Conservation (phyloP, 192 early-diverging fungal species). For the Pilobolus umbonatus region DNA sequence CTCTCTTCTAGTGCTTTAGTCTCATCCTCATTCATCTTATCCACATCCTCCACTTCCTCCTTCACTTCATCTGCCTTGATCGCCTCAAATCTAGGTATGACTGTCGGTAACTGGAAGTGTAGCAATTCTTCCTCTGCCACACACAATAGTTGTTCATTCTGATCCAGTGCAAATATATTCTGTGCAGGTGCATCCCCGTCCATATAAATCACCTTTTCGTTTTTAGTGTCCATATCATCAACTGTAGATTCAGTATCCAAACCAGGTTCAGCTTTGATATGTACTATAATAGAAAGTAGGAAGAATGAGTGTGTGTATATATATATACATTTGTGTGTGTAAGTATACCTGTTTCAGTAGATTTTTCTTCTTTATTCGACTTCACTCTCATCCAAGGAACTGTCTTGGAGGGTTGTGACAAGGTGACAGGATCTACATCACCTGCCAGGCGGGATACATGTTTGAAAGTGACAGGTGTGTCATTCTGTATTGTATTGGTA, state of each 20-base stretch:
- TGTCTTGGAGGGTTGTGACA: not conserved
- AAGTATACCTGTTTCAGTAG: not conserved
- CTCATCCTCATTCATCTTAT: constrained; percentile 15
- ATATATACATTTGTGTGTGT: not conserved
- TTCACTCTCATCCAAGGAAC: constrained; percentile 19
- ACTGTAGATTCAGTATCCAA: not conserved
- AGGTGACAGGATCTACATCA: constrained; percentile 21
- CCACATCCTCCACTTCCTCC: constrained; percentile 22
- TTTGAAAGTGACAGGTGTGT: constrained; percentile 16
- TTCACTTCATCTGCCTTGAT: constrained; percentile 6
- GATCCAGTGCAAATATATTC: constrained; percentile 20
- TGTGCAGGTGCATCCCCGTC: constrained; percentile 22
- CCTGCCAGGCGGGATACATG: constrained; percentile 16
- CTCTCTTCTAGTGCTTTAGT: constrained; percentile 10
- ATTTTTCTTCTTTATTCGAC: not conserved
- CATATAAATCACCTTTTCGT: not conserved
- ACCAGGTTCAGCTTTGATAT: not conserved
- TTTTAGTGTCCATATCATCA: constrained; percentile 2
- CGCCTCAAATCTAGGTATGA: constrained; percentile 51
- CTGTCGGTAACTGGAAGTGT: constrained; percentile 59
- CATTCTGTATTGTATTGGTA: not conserved
- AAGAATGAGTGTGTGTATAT: no score
- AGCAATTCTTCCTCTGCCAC: constrained; percentile 43
- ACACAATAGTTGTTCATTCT: constrained; percentile 17
- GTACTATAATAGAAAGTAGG: no score